These are phyloP conservation scores for Verticillium albo-atrum DNA, from an alignment of 2,329 filamentous ascomycete genomes.

Conservation along the genomic window DNA sequence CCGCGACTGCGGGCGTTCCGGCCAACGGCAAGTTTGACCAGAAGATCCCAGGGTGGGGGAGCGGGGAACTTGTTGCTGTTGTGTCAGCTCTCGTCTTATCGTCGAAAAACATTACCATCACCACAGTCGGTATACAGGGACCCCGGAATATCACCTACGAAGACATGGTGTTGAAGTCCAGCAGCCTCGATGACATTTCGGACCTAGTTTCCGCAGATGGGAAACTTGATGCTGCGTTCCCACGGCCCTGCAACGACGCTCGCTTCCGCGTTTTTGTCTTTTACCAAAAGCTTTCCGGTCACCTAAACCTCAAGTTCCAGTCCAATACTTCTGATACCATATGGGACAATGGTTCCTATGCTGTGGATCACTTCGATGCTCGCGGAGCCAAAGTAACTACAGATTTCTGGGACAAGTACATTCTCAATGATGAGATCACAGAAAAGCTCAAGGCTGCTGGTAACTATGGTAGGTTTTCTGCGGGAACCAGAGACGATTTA, in stretches of 20 bases:
- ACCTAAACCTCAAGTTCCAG: conserved; percentile 2
- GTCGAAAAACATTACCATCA: neutral
- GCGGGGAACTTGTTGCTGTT: neutral
- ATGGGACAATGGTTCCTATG: conserved; percentile 16
- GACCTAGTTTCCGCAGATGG: neutral
- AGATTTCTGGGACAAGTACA: conserved; percentile 32
- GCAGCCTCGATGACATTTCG: neutral
- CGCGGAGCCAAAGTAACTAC: conserved; percentile 27
- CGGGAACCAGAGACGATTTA: too few species aligned
- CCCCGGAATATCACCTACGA: neutral
- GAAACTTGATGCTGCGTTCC: too few species aligned
- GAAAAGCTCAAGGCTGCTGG: conserved; percentile 25
- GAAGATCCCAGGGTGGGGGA: conserved; percentile 29
- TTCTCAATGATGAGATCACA: conserved; percentile 24
- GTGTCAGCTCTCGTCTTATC: neutral
- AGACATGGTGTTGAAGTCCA: neutral
- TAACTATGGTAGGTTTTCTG: conserved; percentile 9
- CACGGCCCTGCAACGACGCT: neutral
- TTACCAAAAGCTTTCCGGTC: neutral
- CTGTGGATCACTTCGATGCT: conserved; percentile 29
- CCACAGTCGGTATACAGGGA: neutral
- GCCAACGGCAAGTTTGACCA: conserved; percentile 16
- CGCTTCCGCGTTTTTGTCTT: conserved; percentile 1
- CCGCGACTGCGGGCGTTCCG: too few species aligned
- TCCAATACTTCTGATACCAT: neutral